These are phyloP conservation scores for Scopulariopsis brevicaulis DNA, from an alignment of 2,329 filamentous ascomycete species.

Conservation along the genomic window DNA sequence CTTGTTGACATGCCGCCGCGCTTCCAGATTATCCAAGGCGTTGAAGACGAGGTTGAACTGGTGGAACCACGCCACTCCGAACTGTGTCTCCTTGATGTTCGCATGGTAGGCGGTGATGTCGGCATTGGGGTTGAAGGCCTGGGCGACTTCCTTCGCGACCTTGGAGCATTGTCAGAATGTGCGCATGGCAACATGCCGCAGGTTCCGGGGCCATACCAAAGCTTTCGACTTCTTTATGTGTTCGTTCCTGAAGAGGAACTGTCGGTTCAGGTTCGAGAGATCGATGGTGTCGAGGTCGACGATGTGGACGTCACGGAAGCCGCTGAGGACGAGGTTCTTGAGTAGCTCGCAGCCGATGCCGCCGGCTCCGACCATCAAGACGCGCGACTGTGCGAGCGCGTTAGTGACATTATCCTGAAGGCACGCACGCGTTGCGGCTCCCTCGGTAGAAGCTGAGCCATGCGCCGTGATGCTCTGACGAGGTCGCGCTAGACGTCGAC, in stretches of 20 bases:
- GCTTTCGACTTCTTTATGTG: conserved; percentile 98
- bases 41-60: conserved; percentile 86
- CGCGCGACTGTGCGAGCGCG: conserved; percentile 53
- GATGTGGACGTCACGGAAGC: conserved; percentile 87
- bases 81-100: conserved; percentile 85
- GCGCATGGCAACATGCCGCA: background rate
- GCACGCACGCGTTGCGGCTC: background rate
- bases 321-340: conserved; percentile 87
- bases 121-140: conserved; percentile 79
- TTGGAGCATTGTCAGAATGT: conserved; percentile 19
- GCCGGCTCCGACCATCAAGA: conserved; percentile 90
- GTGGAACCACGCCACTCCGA: conserved; percentile 81
- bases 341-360: conserved; percentile 96
- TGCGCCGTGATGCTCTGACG: background rate
- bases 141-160: conserved; percentile 87
- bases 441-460: background rate
- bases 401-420: conserved; percentile 8
- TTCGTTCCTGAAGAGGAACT: conserved; percentile 92
- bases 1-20: conserved; percentile 86
- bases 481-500: background rate
- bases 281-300: conserved; percentile 98
- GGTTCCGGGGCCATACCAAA: conserved; percentile 45
- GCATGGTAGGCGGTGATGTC: conserved; percentile 83
- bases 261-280: conserved; percentile 91
- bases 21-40: conserved; percentile 90